Base-by-base conservation (phyloP, 2,329 filamentous ascomycete species). In the Rutstroemia sp. region DNA sequence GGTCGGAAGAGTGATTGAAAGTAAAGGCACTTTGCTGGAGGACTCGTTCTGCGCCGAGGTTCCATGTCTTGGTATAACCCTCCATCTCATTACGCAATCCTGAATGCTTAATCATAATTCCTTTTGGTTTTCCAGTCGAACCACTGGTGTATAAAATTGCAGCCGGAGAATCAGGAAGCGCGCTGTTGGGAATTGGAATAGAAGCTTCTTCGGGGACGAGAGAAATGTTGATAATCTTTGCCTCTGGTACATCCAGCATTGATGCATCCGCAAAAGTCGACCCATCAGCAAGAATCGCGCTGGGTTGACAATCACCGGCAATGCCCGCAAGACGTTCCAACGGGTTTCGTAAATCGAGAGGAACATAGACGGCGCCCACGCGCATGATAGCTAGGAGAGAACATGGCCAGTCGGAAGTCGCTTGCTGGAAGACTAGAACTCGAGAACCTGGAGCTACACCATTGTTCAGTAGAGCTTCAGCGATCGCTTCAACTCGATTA, bases 91-190 rank as follows among this genome's bases (percentile, higher is more conserved):
- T 68, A 1, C 52, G 46, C 8, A 69, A 21, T 34, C 56, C 60
- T 3, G 23, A 34, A 46, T 71, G 65, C 3, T 41, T 64, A 9
- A 75, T 57, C 1, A 68, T 44, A 17, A 77, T 69, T 4, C 74
- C 74, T 62, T 78, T 78, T 2, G 76, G 75, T 0, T 45, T 64
- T 41, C 64, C 64, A 27, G 63, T 66, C 1, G 60, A 58, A n/a
- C 64, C 92, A 39, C 91, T 96, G 0, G 92, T 96, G 70, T 87
- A 87, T 83, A 87, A 16, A 0, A 48, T 30, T n/a, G 30, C 25
- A n/a, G 46, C 46, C 30, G 30, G 30, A 3, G 30, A 34, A 12
- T 34, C 12, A 34, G 30, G 30, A 34, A 34, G 30, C 17, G 46
- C 27, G 3, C 4, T 21, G 23, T 25, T 23, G 9, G 27, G 3